Base-by-base conservation (phyloP, 1,139 yeast species). In the Hanseniaspora uvarum region DNA sequence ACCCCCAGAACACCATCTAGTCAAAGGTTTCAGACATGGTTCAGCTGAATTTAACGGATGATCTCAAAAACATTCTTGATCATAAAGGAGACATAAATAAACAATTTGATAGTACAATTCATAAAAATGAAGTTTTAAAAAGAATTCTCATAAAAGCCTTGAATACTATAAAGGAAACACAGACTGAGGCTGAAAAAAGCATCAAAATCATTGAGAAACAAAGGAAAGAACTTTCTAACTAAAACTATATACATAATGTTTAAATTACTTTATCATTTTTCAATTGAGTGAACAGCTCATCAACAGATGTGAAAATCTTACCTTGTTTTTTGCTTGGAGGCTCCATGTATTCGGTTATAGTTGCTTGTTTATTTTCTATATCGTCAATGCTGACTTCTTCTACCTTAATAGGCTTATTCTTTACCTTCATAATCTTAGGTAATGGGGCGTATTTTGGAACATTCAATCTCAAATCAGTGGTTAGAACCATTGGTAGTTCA, bases 381-480 rank as follows among this genome's bases (percentile, higher is more conserved):
- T 86, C 77, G 62, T 86, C 95, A n/a, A 73, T 72, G 19, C 44
- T 45, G 18, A 85, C 73, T 62, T 80, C 82, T 39, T 65, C 67
- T 3, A 48, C 45, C 61, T 79, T 84, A 68, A 89, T 75, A 8
- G 96, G 96, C 75, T 87, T 88, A 80, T 89, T 89, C 75, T 92
- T 92, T 55, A 97, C 98, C 75, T 92, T 92, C 98, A 92, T 92
- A 71, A 88, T 79, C 68, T 89, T 92, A 56, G 96, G 96, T 65
- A 92, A 76, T 11, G 94, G 81, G 19, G 95, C 96, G 65, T 87
- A 92, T 62, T 96, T 80, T 54, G 98, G 98, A 65, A 81, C 94
- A 67, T 92, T 92, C 63, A 92, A 78, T 69, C 98, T 83, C 63
- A 92, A 76, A 68, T 92, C 98, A 2, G 97, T 84, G 47, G 97